Conservation (phyloP, 495 filamentous ascomycete species). For the Penicillium silybi region DNA sequence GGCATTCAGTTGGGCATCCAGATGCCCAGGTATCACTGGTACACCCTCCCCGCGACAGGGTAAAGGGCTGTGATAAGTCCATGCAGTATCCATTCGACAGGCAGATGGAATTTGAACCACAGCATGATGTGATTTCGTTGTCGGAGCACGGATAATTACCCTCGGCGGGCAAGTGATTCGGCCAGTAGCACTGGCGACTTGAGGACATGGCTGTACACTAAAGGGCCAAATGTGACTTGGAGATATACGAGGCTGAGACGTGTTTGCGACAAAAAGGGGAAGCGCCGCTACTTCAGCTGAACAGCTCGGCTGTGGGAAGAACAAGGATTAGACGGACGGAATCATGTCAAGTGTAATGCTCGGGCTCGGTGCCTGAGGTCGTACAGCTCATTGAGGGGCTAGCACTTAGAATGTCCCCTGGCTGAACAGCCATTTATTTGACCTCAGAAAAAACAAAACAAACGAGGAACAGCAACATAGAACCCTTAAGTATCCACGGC, state of each 20-base stretch:
- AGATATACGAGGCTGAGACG: background rate
- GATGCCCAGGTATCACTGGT: conserved; percentile 14
- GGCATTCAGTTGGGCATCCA: conserved; percentile 15
- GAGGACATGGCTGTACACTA: conserved; percentile 1
- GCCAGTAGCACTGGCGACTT: conserved; percentile 16
- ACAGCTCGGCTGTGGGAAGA: no score
- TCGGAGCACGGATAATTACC: conserved; percentile 10
- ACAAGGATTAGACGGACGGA: background rate
- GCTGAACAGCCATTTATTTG: no score
- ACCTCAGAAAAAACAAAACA: no score
- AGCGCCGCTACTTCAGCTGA: background rate
- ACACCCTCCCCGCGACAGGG: conserved; percentile 12
- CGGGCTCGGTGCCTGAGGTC: no score
- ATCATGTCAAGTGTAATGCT: no score
- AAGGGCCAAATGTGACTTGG: background rate
- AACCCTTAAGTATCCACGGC: no score
- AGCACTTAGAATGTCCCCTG: no score
- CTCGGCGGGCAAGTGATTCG: conserved; percentile 2
- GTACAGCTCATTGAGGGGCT: no score
- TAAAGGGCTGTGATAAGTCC: conserved; percentile 11
- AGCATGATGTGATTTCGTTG: conserved; percentile 13
- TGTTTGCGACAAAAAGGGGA: background rate
- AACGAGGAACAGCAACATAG: no score
- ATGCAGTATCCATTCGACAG: conserved; percentile 21
- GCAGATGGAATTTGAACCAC: conserved; percentile 7